Evolutionary conservation across 805 yeast species (phyloP), one percentile per base, ranked within the genome.

Genomic region (Sporopachydermia lactativora): DNA sequence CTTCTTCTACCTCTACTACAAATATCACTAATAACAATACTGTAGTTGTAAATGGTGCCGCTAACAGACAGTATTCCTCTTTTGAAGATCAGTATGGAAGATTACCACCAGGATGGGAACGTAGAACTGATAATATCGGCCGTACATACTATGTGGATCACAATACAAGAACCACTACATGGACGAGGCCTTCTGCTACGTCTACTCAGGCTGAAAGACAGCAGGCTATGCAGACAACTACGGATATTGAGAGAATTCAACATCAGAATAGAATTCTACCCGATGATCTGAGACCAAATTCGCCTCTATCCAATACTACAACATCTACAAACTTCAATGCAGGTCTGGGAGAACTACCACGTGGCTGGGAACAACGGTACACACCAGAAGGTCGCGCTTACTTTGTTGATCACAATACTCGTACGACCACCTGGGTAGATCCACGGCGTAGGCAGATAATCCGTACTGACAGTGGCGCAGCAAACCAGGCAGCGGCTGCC

Each of bases 401-500:
- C 63, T 92, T 88, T 59, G 98, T 92, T 39, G 99, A 92, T 61
- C 99, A 92, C 65, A 92, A 92, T 61, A 92, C 98, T n/a, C 75
- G 99, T 60, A 92, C 99, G 1, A 92, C 99, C 3, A 92, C 99
- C 8, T 92, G 99, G 99, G 99, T 92, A 38, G 99, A 92, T 61
- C 99, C 99, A 49, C 76, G 99, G 63, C 77, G 98, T 62, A 98
- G 92, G 64, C 99, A 92, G 65, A 92, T 85, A 61, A 92, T 92
- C 52, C 81, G 96, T 59, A 85, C 94, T 46, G 86, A 82, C 59
- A 97, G 96, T 18, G 47, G 59, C 70, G n/a, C 31, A 8, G n/a
- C 13, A 8, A 24, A n/a, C n/a, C 8, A n/a, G 8, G 8, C 31
- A n/a, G 31, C 31, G n/a, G n/a, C 13, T n/a, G 85, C 96, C 15